Conservation (phyloP, 2,329 filamentous ascomycete species). For the Aspergillus transmontanensis region DNA sequence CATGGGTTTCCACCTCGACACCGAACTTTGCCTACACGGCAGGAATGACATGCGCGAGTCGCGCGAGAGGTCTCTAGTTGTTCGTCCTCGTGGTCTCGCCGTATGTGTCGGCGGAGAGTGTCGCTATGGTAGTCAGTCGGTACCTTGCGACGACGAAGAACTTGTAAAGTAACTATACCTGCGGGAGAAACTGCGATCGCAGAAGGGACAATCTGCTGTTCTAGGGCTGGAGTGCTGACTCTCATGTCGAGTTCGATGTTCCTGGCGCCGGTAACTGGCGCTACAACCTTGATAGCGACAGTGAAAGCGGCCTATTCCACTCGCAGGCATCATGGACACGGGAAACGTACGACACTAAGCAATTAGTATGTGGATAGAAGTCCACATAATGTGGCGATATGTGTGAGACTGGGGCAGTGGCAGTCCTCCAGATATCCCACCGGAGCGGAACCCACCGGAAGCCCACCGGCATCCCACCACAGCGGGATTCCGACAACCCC, state of each 20-base stretch:
- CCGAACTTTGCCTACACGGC: conserved; percentile 15
- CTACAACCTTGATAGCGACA: conserved; percentile 14
- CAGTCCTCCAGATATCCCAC: neutral
- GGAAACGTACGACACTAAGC: neutral
- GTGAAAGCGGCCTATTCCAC: conserved; percentile 1
- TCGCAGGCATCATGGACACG: neutral
- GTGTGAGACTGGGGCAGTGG: neutral
- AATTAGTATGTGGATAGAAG: neutral
- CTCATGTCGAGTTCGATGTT: conserved; percentile 21
- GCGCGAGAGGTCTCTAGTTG: conserved; percentile 12
- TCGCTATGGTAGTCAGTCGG: conserved; percentile 5
- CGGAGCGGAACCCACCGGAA: neutral
- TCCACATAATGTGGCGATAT: neutral
- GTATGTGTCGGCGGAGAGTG: conserved; percentile 22
- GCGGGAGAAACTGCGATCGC: conserved; percentile 19
- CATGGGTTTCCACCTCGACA: conserved; percentile 14
- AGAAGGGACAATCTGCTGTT: conserved; percentile 17
- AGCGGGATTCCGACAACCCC: neutral
- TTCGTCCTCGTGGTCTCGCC: conserved; percentile 17
- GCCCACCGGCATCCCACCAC: conserved; percentile 2
- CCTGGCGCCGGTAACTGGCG: conserved; percentile 21
- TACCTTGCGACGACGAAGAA: neutral
- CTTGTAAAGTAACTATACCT: conserved; percentile 1
- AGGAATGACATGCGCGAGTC: conserved; percentile 16
- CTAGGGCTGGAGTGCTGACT: conserved; percentile 11